phyloP scores from a whole-genome alignment of 352 stramenopile genomes.

The Globisporangium spinosum region DNA sequence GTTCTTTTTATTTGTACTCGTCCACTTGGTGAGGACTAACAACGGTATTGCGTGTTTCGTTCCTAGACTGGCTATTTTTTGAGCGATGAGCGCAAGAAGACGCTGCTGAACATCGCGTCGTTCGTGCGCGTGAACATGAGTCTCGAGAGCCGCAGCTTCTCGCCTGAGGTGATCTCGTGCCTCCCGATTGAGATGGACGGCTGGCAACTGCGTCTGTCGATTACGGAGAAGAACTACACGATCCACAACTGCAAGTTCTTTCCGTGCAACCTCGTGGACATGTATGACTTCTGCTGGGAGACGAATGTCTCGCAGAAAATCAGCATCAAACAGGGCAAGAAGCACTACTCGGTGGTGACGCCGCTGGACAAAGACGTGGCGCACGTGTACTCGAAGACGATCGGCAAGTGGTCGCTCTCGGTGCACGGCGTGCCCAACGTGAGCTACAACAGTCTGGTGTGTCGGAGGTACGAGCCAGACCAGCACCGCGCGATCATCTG shows the following conservation, averaged over 20 bases:
- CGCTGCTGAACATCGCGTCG: constrained; percentile 66
- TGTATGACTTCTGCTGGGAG: constrained; percentile 88
- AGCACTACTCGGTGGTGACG: constrained; percentile 80
- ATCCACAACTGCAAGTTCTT: constrained; percentile 89
- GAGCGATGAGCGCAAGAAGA: constrained; percentile 55
- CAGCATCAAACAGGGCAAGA: constrained; percentile 76
- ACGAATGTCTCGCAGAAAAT: constrained; percentile 75
- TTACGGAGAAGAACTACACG: constrained; percentile 87
- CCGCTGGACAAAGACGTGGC: constrained; percentile 68
- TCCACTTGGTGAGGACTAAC: neutral
- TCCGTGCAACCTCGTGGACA: constrained; percentile 63
- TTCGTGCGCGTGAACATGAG: constrained; percentile 82
- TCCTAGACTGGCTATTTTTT: constrained; percentile 53
- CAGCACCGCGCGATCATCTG: constrained; percentile 71
- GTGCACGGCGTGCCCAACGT: constrained; percentile 82
- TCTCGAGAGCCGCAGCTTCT: constrained; percentile 79
- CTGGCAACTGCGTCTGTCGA: constrained; percentile 78
- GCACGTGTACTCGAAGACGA: constrained; percentile 83
- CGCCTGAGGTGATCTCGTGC: constrained; percentile 81
- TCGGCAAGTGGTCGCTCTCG: constrained; percentile 78
- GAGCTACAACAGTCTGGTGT: constrained; percentile 86
- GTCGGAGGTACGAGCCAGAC: constrained; percentile 47
- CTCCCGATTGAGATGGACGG: constrained; percentile 86
- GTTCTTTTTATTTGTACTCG: neutral
- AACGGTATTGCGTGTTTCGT: neutral